Conservation (phyloP, 2,329 filamentous ascomycete species). For the Aspergillus sp. region DNA sequence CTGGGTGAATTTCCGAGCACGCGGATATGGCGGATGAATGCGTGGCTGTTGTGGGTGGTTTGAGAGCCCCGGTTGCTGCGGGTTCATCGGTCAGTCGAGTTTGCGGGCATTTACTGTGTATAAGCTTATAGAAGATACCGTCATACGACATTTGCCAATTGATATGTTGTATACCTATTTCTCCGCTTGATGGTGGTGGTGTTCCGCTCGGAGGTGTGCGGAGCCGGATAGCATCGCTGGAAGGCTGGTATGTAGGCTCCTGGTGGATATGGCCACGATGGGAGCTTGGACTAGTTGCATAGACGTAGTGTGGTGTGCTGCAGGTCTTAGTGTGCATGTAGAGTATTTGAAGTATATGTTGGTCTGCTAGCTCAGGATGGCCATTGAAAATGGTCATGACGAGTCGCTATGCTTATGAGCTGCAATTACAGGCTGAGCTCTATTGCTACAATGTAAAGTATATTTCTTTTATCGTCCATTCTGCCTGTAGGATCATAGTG, state of each 20-base stretch:
- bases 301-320: not conserved
- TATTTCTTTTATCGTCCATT: not conserved
- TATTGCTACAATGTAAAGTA: not conserved
- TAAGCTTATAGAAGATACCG: conserved; percentile 44
- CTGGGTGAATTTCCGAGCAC: conserved; percentile 20
- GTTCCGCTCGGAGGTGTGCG: not conserved
- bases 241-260: not conserved
- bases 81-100: conserved; percentile 27
- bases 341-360: not conserved
- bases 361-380: no score
- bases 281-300: not conserved
- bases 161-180: conserved; percentile 42
- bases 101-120: conserved; percentile 38
- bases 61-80: conserved; percentile 22
- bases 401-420: not conserved
- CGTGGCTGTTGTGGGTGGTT: conserved; percentile 21
- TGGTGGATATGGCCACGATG: not conserved
- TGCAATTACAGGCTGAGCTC: not conserved
- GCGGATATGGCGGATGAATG: conserved; percentile 20
- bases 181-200: not conserved
- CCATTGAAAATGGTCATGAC: not conserved
- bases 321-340: not conserved
- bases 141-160: conserved; percentile 38
- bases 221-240: not conserved
- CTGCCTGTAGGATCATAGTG: not conserved